Evolutionary conservation across 129 eudicot species (phyloP), one percentile per base, ranked within the genome.

Genomic region (Artemisia argyi): DNA sequence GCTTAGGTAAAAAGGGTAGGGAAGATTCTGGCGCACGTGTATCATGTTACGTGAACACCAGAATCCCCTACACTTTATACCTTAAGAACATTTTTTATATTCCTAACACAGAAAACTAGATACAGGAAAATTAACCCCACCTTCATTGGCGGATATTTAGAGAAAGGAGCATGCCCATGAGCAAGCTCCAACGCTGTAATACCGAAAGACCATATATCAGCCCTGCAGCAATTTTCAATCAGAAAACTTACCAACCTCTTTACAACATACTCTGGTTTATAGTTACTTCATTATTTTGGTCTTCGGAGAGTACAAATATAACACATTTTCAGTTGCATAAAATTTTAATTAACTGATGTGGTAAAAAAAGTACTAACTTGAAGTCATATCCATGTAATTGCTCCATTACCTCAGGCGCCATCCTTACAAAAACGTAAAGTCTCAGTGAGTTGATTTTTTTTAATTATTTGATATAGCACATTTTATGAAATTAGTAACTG

Each of bases 321-420:
- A 22, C 63, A 71, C 18, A 42, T 19, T 49, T 20, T 61, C 1
- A 15, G 47, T 16, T 53, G 5, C 22, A 62, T 3, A 44, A 46
- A 46, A 14, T 6, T 1, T 11, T 7, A 46, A 16, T 17, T 14
- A 69, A 0, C 49, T 50, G 19, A 63, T 46, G 61, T 10, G 47
- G 48, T 55, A 20, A 53, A 71, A 71, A 71, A 49, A 59, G 17
- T 61, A 82, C 98, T 59, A 71, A 94, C 99, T 90, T 94, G 86
- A 82, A 94, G 71, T 94, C 97, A 39, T 94, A 90, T 70, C 97
- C 99, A 64, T 86, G 89, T 78, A 86, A 61, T 84, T 94, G 97
- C 83, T 94, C 99, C 99, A 88, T 87, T 51, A 94, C 97, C 93
- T 94, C 99, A 13, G 99, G 99, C 11, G 99, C 99, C 99, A 94